Base-by-base conservation (phyloP, 2,329 filamentous ascomycete species). In the Exophiala oligosperma region DNA sequence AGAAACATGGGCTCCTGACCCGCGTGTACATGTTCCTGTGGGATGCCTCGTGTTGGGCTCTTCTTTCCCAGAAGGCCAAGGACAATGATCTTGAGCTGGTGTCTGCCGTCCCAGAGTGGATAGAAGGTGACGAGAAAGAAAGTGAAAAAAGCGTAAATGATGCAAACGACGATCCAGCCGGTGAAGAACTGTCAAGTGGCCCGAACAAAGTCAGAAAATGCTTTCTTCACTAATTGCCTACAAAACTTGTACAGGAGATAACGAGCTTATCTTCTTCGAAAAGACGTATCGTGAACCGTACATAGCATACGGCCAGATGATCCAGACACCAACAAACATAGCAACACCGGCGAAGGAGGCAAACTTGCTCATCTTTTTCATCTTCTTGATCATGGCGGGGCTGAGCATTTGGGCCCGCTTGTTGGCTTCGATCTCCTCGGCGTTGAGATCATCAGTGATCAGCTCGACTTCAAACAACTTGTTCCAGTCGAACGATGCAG, bases 381-480 rank as follows among this genome's bases (percentile, higher is more conserved):
- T 46, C 35, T 40, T 47, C 54, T 58, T 32, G 32, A n/a, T 21
- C 6, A 32, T 17, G 14, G 17, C 48, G 5, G 49, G 21, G 17
- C 51, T 47, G 35, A 50, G 44, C 8, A n/a, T n/a, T 40, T 57
- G 14, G 55, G 49, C 26, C 53, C 49, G 50, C 55, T 57, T 9
- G 17, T 37, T 54, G 46, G 79, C 75, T 37, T 77, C 74, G 12
- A 74, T 73, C 17, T 17, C 17, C 17, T 17, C 17, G 17, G 17
- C 17, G 17, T 17, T 17, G 17, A 17, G 17, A 17, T 17, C 17
- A 17, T 17, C 17, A 17, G 17, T 17, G 17, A 17, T 17, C 0
- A 80, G 71, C 54, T 80, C 77, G 14, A 81, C 76, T 35, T 76
- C 71, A 0, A 81, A 68, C 60, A 80, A 81, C 50, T 78, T 70